Evolutionary conservation across 116 monocot species (phyloP), one percentile per base, ranked within the genome.

Genomic region (Phalaenopsis hybrid): DNA sequence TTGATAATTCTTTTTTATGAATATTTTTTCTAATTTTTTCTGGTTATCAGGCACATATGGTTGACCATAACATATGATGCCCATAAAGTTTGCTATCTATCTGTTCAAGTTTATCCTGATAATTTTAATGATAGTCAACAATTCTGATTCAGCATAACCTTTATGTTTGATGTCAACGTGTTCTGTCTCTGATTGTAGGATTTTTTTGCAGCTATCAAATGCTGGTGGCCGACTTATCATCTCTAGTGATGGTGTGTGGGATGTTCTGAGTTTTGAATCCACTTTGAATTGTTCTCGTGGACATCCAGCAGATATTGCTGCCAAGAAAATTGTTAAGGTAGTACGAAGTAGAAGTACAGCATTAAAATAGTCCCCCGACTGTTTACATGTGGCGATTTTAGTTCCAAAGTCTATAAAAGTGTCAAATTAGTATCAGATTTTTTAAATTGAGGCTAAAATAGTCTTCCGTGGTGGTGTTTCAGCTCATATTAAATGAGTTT

Each of bases 221-320:
- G 70, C 83, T 18, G 83, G 83, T 13, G 83, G 83, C 37, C 68
- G 83, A 31, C 79, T 83, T 79, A 83, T 83, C 43, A 83, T 83
- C 79, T 78, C 79, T 72, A 79, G 79, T 28, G 83, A 83, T 73
- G 83, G 83, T 44, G 79, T 83, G 37, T 83, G 83, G 83, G 83
- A 83, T 83, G 83, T 73, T 57, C 37, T 83, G 44, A 41, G 48
- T 44, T 70, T 52, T 72, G 83, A 83, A 65, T 21, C 50, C 25
- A 73, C 79, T 70, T 0, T 79, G 9, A 83, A 69, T 73, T 83
- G 72, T 69, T 69, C 31, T 57, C 83, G 83, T 55, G 83, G 83
- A 41, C 63, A 78, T 49, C 25, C 78, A 16, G 68, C 83, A 57
- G 83, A 83, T 17, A 52, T 34, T 65, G 78, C 83, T 16, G 78